Base-by-base conservation (phyloP, 2,329 filamentous ascomycete genomes). In the Colletotrichum graminicola region DNA sequence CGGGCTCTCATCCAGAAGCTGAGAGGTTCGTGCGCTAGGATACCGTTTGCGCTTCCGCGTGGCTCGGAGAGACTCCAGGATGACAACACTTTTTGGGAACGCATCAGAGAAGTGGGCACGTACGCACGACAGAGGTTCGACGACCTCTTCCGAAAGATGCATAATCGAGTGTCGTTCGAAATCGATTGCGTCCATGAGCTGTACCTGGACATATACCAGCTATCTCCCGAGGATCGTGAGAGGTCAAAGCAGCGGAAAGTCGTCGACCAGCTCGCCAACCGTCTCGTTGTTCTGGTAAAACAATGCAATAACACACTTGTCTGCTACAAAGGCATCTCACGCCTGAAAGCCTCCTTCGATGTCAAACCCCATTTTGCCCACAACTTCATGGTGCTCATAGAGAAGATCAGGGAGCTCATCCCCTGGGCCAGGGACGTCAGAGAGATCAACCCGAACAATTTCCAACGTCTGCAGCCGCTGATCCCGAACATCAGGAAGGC, bases 131-230 rank as follows among this genome's bases (percentile, higher is more conserved):
- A 26, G 21, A 41, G 62, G 21, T 47, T 69, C 36, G 29, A 41
- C 21, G 45, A 32, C 11, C 45, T 61, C 11, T 14, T 69, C 5
- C 62, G 54, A 1, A 51, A 26, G 11, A 18, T 21, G 7, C 29
- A 36, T 14, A 62, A 63, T 3, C 62, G 43, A 2, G 2, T 60
- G 5, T 26, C 18, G n/a, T 47, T 54, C 54, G 67, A 69, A 21
- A 1, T 60, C 3, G 10, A 60, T 3, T 36, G 29, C 7, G 14
- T 66, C 34, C 62, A 12, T 7, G 39, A 11, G 0, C 32, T 69
- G n/a, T 69, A 54, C 32, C n/a, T 60, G 12, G 62, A 66, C 26
- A 29, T 69, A 3, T 69, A 59, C 67, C 64, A 45, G 11, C 54
- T 69, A 21, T 29, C 23, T 18, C n/a, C 57, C 2, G 26, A 57